Evolutionary conservation across 2,329 filamentous ascomycete genomes (phyloP).

Genomic region (Neofusicoccum umdonicola): DNA sequence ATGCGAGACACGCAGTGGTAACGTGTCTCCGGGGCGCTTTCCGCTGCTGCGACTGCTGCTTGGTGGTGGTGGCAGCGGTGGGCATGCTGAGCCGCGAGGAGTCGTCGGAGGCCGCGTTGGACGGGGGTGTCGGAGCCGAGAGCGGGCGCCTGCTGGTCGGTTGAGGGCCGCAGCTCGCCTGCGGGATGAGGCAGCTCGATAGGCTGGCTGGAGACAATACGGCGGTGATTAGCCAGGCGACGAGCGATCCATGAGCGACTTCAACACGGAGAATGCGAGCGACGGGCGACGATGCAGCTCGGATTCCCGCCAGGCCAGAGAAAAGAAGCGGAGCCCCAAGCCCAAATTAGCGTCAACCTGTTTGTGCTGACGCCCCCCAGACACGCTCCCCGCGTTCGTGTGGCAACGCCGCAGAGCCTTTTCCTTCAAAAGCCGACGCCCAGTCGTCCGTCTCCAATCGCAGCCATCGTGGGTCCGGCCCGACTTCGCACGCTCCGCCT

Average conservation of each 20-base stretch:
- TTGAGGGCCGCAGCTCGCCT: conserved; percentile 3
- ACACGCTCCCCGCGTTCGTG: conserved; percentile 12
- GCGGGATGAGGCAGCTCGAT: background rate
- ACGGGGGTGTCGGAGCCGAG: conserved; percentile 11
- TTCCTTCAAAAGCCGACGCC: conserved; percentile 10
- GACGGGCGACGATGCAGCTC: background rate
- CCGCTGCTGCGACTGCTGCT: conserved; percentile 8
- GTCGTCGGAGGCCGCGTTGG: background rate
- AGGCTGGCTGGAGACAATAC: background rate
- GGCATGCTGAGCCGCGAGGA: conserved; percentile 4
- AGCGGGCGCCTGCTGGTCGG: background rate
- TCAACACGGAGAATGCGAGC: background rate
- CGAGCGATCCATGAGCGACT: conserved; percentile 7
- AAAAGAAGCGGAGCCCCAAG: conserved; percentile 15
- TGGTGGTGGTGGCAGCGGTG: background rate
- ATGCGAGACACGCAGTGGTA: conserved; percentile 18
- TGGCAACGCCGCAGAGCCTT: conserved; percentile 13
- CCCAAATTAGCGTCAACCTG: conserved; percentile 15
- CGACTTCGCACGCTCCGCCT: conserved; percentile 6
- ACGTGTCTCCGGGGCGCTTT: conserved; percentile 16
- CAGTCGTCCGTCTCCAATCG: background rate
- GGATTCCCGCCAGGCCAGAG: conserved; percentile 5
- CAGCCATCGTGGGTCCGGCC: background rate
- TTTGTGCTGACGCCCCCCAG: conserved; percentile 13
- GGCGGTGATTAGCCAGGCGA: conserved; percentile 9